These are phyloP conservation scores for Claviceps pusilla DNA, from an alignment of 2,329 filamentous ascomycete species.

Conservation along the genomic window DNA sequence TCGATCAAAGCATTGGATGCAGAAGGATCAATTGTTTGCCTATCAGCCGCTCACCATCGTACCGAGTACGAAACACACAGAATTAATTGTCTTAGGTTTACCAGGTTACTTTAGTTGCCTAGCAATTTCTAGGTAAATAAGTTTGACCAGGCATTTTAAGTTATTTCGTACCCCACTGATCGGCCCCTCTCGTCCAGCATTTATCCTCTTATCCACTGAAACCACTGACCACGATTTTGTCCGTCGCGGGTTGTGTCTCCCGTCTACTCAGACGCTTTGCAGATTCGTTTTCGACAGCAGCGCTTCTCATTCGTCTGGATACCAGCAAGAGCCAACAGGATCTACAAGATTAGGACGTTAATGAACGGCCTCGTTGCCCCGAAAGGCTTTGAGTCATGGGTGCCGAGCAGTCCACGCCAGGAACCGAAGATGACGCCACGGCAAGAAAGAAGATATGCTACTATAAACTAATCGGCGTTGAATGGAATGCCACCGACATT, in stretches of 20 bases:
- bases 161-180: neutral
- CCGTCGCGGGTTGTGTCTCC: too few species aligned
- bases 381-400: constrained; percentile 26
- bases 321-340: too few species aligned
- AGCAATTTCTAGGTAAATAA: neutral
- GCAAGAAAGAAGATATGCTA: constrained; percentile 54
- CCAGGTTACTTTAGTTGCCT: neutral
- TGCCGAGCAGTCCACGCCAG: constrained; percentile 36
- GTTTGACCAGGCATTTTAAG: neutral
- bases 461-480: constrained; percentile 69
- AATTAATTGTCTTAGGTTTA: neutral
- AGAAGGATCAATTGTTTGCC: neutral
- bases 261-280: neutral
- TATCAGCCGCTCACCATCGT: neutral
- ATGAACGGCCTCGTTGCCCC: neutral
- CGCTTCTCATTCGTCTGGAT: neutral
- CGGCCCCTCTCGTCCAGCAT: too few species aligned
- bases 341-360: neutral
- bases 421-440: constrained; percentile 9
- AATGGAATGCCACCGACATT: constrained; percentile 59
- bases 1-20: neutral
- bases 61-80: neutral
- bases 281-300: neutral
- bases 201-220: too few species aligned
- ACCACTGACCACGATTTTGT: too few species aligned